Percentiles rank a stretch among this genome's conserved stretches.
Conservation (phyloP, 148 eudicot genomes). For the Rhododendron williamsianum region DNA sequence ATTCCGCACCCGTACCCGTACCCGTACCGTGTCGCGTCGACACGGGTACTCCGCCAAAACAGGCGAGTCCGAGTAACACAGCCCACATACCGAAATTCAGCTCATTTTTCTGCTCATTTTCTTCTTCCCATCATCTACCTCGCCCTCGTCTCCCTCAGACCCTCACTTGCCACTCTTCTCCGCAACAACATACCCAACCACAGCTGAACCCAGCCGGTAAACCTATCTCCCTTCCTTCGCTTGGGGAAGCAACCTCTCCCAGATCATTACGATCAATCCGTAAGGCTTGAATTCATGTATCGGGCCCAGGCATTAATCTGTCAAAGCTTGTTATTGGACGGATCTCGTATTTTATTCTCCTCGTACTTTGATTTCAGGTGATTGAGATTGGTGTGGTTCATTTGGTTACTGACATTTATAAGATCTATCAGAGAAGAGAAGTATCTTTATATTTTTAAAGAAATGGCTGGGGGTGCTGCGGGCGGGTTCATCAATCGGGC, state of each 20-base stretch:
- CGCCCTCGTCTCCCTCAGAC: neutral
- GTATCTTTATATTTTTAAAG: neutral
- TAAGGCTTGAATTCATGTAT: neutral
- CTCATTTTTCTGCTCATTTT: neutral
- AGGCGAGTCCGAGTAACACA: too few relatives aligned
- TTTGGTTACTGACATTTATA: neutral
- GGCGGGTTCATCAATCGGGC: slow-evolving; percentile 90
- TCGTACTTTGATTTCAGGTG: neutral
- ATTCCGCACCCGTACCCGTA: too few relatives aligned
- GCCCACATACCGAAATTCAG: too few relatives aligned
- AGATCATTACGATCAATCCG: neutral
- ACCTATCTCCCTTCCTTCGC: neutral
- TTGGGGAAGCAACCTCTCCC: neutral
- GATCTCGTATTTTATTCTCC: neutral
- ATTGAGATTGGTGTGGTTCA: neutral
- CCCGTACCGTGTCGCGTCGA: too few relatives aligned
- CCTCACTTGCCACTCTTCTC: neutral
- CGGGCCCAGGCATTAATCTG: neutral
- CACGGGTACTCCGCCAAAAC: too few relatives aligned
- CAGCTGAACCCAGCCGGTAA: neutral
- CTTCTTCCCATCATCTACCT: neutral
- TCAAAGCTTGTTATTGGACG: neutral
- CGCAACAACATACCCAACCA: neutral
- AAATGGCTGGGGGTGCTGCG: slow-evolving; percentile 93
- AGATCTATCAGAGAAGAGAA: neutral